Base-by-base conservation (phyloP, 352 stramenopile species). In the Globisporangium ultimum region DNA sequence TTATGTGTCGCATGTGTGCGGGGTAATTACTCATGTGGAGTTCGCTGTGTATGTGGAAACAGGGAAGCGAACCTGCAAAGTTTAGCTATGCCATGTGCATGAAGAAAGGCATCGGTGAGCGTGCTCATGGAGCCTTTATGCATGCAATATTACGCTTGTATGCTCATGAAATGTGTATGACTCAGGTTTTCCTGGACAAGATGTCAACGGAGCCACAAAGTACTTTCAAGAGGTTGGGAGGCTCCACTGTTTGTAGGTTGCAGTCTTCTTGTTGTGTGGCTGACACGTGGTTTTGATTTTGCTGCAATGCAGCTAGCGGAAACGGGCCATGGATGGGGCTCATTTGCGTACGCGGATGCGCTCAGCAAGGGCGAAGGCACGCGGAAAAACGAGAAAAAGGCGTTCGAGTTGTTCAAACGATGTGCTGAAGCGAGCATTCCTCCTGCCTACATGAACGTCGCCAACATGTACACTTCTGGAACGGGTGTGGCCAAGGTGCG, bases 11-110 rank as follows among this genome's bases (percentile, higher is more conserved):
- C 21, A 24, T 28, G 24, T 28, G 24, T 28, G 24, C 5, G 24
- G 24, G 24, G 24, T 5, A 28, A 28, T 36, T 6, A 36, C 28
- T 36, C 28, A 36, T 36, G 28, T 6, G 8, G 28, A 36, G 28
- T 2, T 36, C 28, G 7, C 28, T 36, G 8, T 36, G 28, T 10
- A 10, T 36, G 28, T 36, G 28, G 28, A 9, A 38, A 28, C 32
- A 89, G 79, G 86, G 86, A 45, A 90, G 84, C 63, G 64, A 88
- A 13, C 79, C 87, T 51, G 80, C 86, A 65, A 95, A 92, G 69
- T 95, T 85, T 70, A 95, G 84, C 66, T 89, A 92, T 43, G 86
- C 86, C 0, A 70, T 87, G 68, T 93, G 80, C 45, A 72, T 93
- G 64, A 92, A 91, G 66, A 89, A 86, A 48, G 83, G 84, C 58